Evolutionary conservation across 1,284 basidiomycete species (phyloP).

Genomic region (Lignosus rhinocerotis): DNA sequence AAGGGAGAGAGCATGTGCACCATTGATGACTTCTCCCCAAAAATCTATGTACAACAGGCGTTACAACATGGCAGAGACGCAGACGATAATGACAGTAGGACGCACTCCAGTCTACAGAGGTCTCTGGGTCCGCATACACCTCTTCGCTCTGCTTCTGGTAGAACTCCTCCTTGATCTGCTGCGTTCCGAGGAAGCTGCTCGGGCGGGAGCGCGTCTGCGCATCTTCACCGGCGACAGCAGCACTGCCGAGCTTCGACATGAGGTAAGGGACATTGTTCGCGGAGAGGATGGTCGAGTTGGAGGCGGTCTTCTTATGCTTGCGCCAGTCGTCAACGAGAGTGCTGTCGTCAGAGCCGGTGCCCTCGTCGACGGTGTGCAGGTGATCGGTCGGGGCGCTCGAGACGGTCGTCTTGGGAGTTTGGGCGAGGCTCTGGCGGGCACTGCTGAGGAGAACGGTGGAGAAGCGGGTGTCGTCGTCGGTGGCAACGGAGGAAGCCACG

Average conservation of each 20-base stretch:
- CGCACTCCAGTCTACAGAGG: slow-evolving; percentile 75
- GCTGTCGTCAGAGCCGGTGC: slow-evolving; percentile 23
- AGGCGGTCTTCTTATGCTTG: slow-evolving; percentile 62
- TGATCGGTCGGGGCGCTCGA: slow-evolving; percentile 12
- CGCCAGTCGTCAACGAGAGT: slow-evolving; percentile 23
- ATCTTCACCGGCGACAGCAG: slow-evolving; percentile 41
- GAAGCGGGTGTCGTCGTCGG: slow-evolving; percentile 62
- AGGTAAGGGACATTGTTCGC: slow-evolving; percentile 51
- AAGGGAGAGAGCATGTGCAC: slow-evolving; percentile 38
- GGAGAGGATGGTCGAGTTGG: slow-evolving; percentile 59
- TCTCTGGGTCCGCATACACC: slow-evolving; percentile 34
- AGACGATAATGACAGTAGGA: slow-evolving; percentile 17
- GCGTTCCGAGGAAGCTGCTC: slow-evolving; percentile 52
- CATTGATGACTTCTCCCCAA: slow-evolving; percentile 94
- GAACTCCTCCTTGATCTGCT: slow-evolving; percentile 69
- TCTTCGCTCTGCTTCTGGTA: slow-evolving; percentile 52
- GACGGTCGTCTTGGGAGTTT: slow-evolving; percentile 21
- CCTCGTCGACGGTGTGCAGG: slow-evolving; percentile 25
- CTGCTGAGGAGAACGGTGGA: slow-evolving; percentile 54
- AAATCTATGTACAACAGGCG: slow-evolving; percentile 62
- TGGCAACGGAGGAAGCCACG: slow-evolving; percentile 55
- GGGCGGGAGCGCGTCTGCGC: slow-evolving; percentile 33
- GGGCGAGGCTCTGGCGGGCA: slow-evolving; percentile 36
- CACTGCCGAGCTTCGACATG: slow-evolving; percentile 40
- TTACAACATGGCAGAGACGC: slow-evolving; percentile 27